Percentiles rank a stretch among this genome's conserved stretches.
phyloP scores from a whole-genome alignment of 225 moss, liverwort and hornwort genomes.

The Antitrichia curtipendula region DNA sequence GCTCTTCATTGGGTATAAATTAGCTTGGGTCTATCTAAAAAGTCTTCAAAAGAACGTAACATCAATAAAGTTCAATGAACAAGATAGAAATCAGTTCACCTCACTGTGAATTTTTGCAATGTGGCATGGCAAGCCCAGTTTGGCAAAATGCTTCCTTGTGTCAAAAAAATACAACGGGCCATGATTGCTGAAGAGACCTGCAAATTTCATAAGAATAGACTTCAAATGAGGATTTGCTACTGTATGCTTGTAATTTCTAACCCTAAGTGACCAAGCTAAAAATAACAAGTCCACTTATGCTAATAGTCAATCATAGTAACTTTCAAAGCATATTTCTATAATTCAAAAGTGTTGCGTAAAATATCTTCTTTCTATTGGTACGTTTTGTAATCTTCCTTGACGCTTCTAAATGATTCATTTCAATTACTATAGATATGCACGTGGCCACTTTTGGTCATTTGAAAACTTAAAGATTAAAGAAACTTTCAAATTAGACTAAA shows the following conservation, averaged over 20 bases:
- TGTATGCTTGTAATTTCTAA: background rate
- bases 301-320: background rate
- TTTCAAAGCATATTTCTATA: background rate
- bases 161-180: slow-evolving; percentile 94
- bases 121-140: slow-evolving; percentile 73
- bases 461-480: background rate
- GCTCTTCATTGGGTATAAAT: background rate
- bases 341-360: background rate
- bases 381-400: background rate
- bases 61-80: background rate
- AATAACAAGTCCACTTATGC: background rate
- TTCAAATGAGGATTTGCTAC: background rate
- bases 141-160: slow-evolving; percentile 77
- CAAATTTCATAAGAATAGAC: background rate
- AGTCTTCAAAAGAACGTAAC: background rate
- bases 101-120: slow-evolving; percentile 94
- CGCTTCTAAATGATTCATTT: background rate
- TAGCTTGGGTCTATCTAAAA: background rate
- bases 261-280: background rate
- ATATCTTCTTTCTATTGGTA: background rate
- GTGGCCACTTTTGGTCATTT: background rate
- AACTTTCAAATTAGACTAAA: background rate
- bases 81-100: slow-evolving; percentile 19
- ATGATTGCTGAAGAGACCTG: slow-evolving; percentile 99
- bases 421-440: background rate